Percentiles rank a stretch among this genome's conserved stretches.
Conservation (phyloP, 2,329 filamentous ascomycete genomes). For the Phialocephala sp. region DNA sequence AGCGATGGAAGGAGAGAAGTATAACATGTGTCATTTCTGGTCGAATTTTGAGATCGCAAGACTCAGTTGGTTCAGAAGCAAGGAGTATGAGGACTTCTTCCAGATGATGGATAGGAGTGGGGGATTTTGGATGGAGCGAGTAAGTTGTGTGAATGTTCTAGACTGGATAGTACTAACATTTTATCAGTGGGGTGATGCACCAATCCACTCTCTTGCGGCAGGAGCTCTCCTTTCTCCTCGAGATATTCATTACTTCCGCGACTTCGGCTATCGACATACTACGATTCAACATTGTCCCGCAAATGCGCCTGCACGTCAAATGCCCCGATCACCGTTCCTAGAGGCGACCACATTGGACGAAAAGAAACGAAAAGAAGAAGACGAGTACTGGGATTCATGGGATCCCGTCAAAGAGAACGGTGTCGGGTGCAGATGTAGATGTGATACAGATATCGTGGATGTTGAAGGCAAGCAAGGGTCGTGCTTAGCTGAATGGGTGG, state of each 20-base stretch:
- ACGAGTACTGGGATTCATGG: slow-evolving; percentile 92
- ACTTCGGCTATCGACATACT: slow-evolving; percentile 97
- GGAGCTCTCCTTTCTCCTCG: slow-evolving; percentile 80
- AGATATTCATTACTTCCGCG: slow-evolving; percentile 98
- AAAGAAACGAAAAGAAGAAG: slow-evolving; percentile 86
- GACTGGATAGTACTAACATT: slow-evolving; percentile 29
- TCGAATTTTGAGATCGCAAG: slow-evolving; percentile 98
- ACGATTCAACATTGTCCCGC: slow-evolving; percentile 98
- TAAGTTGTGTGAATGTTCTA: slow-evolving; percentile 52
- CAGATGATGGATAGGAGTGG: slow-evolving; percentile 98
- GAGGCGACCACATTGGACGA: slow-evolving; percentile 82
- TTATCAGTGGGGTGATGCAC: slow-evolving; percentile 91
- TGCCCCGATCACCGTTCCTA: slow-evolving; percentile 78
- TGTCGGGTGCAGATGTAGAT: slow-evolving; percentile 93
- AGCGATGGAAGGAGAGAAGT: slow-evolving; percentile 94
- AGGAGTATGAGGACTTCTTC: slow-evolving; percentile 98
- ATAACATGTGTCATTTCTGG: slow-evolving; percentile 99
- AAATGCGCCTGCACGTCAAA: slow-evolving; percentile 88
- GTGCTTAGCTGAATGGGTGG: slow-evolving; percentile 95
- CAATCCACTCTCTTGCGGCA: slow-evolving; percentile 95
- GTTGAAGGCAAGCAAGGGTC: slow-evolving; percentile 98
- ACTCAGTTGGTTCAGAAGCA: slow-evolving; percentile 94
- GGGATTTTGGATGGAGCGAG: slow-evolving; percentile 98
- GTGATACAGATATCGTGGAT: slow-evolving; percentile 96
- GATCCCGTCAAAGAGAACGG: slow-evolving; percentile 93